Percentiles rank a stretch among this genome's conserved stretches.
Conservation (phyloP, 202 grass and related monocot genomes). For the Bolboschoenoplectus hybrid region DNA sequence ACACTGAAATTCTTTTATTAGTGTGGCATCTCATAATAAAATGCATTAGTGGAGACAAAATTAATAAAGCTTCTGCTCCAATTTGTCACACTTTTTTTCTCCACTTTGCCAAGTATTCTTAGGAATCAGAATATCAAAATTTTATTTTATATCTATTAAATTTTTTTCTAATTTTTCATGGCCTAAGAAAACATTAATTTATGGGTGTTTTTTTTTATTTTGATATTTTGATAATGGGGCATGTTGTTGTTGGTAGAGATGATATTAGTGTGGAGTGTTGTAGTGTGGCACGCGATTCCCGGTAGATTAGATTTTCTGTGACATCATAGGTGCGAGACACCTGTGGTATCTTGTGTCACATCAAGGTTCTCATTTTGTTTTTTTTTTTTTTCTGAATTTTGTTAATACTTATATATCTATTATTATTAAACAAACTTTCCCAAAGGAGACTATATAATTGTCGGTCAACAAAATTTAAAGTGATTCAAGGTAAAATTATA, state of each 20-base stretch:
- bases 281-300: conserved; percentile 29
- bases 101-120: neutral
- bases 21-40: conserved; percentile 19
- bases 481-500: neutral
- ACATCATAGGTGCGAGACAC: neutral
- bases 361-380: neutral
- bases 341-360: neutral
- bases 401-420: neutral
- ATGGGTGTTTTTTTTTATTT: neutral
- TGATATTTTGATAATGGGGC: neutral
- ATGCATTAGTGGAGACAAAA: conserved; percentile 6
- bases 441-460: too few species aligned
- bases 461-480: neutral
- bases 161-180: neutral
- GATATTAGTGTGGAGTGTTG: conserved; percentile 32
- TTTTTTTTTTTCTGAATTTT: neutral
- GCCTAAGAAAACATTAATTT: neutral
- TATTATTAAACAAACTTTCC: too few species aligned
- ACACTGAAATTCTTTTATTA: neutral
- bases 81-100: neutral
- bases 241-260: conserved; percentile 9
- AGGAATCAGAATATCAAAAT: neutral
- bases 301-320: conserved; percentile 17
- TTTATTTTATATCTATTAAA: neutral
- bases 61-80: neutral